Percentiles rank a stretch among this genome's conserved stretches.
Evolutionary conservation across 2,329 filamentous ascomycete species (phyloP).

Genomic region (Diplodia corticola): DNA sequence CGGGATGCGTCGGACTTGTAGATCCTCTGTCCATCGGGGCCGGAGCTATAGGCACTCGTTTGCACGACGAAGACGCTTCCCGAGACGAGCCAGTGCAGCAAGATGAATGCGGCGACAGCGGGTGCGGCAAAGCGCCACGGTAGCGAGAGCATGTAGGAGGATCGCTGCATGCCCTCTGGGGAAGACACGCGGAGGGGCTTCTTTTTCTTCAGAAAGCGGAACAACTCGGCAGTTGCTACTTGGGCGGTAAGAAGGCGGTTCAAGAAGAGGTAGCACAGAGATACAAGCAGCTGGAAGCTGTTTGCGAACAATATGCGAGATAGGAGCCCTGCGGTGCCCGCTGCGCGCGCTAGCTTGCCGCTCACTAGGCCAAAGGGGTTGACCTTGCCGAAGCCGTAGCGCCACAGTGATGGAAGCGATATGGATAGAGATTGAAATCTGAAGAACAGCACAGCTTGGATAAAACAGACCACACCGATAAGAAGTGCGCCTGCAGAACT

Average conservation of each 20-base stretch:
- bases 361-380: neutral
- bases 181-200: conserved; percentile 43
- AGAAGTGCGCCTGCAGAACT: neutral
- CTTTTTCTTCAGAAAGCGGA: conserved; percentile 35
- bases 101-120: conserved; percentile 32
- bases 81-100: conserved; percentile 48
- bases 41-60: conserved; percentile 23
- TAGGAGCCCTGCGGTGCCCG: neutral
- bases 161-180: conserved; percentile 39
- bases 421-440: neutral
- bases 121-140: conserved; percentile 43
- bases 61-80: conserved; percentile 45
- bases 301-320: neutral
- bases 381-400: neutral
- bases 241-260: conserved; percentile 51
- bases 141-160: conserved; percentile 44
- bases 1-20: conserved; percentile 9
- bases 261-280: conserved; percentile 48
- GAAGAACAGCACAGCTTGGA: neutral
- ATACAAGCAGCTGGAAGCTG: conserved; percentile 38
- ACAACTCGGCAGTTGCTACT: conserved; percentile 51
- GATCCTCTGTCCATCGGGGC: neutral
- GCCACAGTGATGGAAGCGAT: neutral
- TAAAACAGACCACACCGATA: neutral
- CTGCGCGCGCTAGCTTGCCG: neutral